phyloP scores from a whole-genome alignment of 75 land plant genomes.

The Pseudotsuga menziesii region DNA sequence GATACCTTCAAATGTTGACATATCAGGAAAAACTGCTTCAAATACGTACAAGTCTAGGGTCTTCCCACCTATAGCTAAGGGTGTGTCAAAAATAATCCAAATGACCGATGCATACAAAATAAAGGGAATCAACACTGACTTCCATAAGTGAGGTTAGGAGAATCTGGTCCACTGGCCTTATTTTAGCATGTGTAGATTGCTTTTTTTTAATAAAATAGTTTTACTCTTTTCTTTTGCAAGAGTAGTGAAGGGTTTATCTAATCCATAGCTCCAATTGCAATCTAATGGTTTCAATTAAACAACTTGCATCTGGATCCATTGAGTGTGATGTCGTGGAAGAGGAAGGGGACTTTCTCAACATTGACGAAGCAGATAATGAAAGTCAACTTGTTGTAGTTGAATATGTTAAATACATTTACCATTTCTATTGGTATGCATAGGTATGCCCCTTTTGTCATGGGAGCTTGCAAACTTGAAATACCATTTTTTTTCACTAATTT shows the following conservation, averaged over 20 bases:
- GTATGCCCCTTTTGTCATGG: slow-evolving; percentile 11
- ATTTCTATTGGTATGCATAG: slow-evolving; percentile 66
- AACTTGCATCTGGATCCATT: slow-evolving; percentile 34
- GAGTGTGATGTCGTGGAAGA: not conserved
- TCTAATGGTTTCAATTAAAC: slow-evolving; percentile 2
- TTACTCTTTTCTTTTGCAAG: not conserved
- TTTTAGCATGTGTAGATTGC: not conserved
- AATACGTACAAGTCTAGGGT: not conserved
- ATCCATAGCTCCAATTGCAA: not conserved
- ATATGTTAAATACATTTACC: slow-evolving; percentile 71
- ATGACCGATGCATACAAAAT: not conserved
- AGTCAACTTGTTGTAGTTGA: slow-evolving; percentile 67
- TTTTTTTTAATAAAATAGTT: not conserved
- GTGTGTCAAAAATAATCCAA: not conserved
- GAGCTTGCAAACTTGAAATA: not conserved
- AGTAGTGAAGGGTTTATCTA: not conserved
- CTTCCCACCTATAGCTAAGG: not conserved
- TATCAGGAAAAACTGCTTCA: not conserved
- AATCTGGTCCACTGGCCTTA: not conserved
- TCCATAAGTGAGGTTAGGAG: slow-evolving; percentile 33
- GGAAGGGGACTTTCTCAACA: slow-evolving; percentile 47
- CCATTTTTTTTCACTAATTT: not conserved
- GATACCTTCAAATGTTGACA: not conserved
- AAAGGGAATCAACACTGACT: slow-evolving; percentile 18
- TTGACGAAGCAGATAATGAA: slow-evolving; percentile 46